phyloP scores from a whole-genome alignment of 306 rosid genomes.

The Rubus idaeus region DNA sequence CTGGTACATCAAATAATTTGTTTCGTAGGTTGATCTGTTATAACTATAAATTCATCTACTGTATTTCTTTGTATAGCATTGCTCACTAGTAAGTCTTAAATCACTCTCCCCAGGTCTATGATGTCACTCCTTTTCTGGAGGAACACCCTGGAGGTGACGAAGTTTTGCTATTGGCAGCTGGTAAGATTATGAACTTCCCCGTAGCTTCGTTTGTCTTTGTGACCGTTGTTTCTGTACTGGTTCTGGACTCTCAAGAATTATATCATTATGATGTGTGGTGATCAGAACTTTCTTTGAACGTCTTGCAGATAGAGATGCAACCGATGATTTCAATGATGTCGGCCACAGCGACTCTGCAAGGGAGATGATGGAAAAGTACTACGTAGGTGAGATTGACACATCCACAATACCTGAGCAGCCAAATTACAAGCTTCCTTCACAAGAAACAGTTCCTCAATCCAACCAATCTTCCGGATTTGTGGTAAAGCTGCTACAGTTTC shows the following conservation, averaged over 20 bases:
- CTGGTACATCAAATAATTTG: neutral
- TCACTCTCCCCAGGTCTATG: conserved; percentile 56
- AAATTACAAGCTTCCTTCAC: conserved; percentile 22
- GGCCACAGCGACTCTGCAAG: conserved; percentile 72
- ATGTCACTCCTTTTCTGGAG: conserved; percentile 83
- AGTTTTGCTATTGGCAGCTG: conserved; percentile 61
- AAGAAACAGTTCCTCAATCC: conserved; percentile 18
- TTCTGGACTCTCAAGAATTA: neutral
- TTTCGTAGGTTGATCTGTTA: too few species aligned
- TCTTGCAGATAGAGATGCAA: conserved; percentile 78
- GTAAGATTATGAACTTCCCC: conserved; percentile 37
- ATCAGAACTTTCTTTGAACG: conserved; percentile 23
- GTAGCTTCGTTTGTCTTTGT: neutral
- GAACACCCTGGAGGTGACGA: conserved; percentile 99
- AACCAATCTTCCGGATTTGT: conserved; percentile 42
- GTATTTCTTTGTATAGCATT: neutral
- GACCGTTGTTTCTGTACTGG: conserved; percentile 7
- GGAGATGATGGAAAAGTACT: conserved; percentile 59
- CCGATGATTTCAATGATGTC: conserved; percentile 76
- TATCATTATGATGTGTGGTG: neutral
- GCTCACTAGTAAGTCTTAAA: conserved; percentile 5
- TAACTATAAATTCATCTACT: neutral
- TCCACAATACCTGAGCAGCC: conserved; percentile 47
- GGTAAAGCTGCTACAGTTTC: conserved; percentile 48
- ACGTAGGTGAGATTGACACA: conserved; percentile 57